A percentile compares a stretch with the other conserved stretches of the same genome.
phyloP scores from a whole-genome alignment of 2,329 filamentous ascomycete species.

The Fonsecaea pedrosoi region DNA sequence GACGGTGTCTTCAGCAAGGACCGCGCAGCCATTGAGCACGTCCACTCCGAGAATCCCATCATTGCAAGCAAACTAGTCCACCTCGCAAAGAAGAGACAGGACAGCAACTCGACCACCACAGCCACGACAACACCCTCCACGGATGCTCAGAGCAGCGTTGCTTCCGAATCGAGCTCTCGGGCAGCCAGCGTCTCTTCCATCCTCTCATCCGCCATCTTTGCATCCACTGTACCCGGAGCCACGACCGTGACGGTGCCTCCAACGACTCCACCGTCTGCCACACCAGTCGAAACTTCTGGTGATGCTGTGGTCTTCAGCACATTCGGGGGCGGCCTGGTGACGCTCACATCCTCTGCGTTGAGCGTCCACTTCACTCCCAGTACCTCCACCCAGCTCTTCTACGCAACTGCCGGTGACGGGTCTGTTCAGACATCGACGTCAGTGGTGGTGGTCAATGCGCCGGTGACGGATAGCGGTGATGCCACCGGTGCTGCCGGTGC shows the following conservation, averaged over 20 bases:
- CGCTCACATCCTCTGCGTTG: slow-evolving; percentile 39
- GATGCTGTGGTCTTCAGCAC: slow-evolving; percentile 43
- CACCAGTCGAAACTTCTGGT: slow-evolving; percentile 34
- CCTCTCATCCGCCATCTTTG: slow-evolving; percentile 37
- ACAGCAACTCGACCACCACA: slow-evolving; percentile 41
- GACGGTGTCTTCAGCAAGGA: slow-evolving; percentile 73
- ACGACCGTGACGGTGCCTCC: slow-evolving; percentile 40
- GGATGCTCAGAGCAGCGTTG: slow-evolving; percentile 39
- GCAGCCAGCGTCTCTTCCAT: slow-evolving; percentile 38
- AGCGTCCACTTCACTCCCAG: slow-evolving; percentile 41
- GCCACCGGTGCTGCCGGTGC: slow-evolving; percentile 37
- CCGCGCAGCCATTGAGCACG: slow-evolving; percentile 66
- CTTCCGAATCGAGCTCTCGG: slow-evolving; percentile 30
- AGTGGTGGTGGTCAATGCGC: slow-evolving; percentile 53
- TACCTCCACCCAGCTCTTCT: slow-evolving; percentile 51
- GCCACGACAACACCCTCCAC: slow-evolving; percentile 35
- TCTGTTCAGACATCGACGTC: slow-evolving; percentile 52
- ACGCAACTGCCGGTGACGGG: slow-evolving; percentile 53
- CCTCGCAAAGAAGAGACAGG: slow-evolving; percentile 66
- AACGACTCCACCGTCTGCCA: slow-evolving; percentile 35
- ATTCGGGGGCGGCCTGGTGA: slow-evolving; percentile 42
- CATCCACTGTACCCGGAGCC: slow-evolving; percentile 37
- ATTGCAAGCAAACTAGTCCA: slow-evolving; percentile 69
- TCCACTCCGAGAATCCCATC: slow-evolving; percentile 66
- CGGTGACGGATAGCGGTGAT: slow-evolving; percentile 39